phyloP scores from a whole-genome alignment of 495 filamentous ascomycete genomes.

The Cetradonia linearis region DNA sequence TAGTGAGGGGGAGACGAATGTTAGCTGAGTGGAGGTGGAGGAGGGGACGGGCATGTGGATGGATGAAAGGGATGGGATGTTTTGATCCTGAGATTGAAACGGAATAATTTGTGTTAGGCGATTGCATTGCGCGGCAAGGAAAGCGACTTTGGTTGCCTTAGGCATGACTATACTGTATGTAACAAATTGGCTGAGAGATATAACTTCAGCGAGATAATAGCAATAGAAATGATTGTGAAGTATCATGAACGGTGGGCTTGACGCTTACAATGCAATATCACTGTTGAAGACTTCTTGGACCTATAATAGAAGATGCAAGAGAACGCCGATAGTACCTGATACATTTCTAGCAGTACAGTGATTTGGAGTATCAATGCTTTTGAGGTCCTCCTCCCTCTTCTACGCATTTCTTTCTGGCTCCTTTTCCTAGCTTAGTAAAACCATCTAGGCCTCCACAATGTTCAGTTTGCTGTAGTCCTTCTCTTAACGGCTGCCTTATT shows the following conservation, averaged over 20 bases:
- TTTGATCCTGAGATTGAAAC: background rate
- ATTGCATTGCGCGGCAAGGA: background rate
- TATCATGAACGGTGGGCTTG: background rate
- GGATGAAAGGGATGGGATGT: background rate
- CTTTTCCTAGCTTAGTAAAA: no score
- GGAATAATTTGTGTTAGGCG: background rate
- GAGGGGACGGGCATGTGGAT: background rate
- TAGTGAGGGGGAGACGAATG: constrained; percentile 33
- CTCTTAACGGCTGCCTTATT: background rate
- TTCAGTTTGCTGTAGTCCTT: no score
- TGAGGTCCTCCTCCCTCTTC: no score
- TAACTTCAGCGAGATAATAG: background rate
- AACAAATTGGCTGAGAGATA: background rate
- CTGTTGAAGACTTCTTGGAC: background rate
- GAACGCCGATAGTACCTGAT: background rate
- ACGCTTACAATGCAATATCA: background rate
- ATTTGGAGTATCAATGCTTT: no score
- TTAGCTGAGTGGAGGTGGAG: background rate
- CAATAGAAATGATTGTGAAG: background rate
- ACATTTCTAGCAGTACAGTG: no score
- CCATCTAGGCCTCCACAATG: no score
- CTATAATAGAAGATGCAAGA: background rate
- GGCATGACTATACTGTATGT: constrained; percentile 3
- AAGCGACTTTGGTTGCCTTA: background rate
- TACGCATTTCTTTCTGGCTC: no score